Percentiles rank a stretch among this genome's conserved stretches.
Conservation (phyloP, 1,284 basidiomycete genomes). For the Bondarzewia mesenterica region DNA sequence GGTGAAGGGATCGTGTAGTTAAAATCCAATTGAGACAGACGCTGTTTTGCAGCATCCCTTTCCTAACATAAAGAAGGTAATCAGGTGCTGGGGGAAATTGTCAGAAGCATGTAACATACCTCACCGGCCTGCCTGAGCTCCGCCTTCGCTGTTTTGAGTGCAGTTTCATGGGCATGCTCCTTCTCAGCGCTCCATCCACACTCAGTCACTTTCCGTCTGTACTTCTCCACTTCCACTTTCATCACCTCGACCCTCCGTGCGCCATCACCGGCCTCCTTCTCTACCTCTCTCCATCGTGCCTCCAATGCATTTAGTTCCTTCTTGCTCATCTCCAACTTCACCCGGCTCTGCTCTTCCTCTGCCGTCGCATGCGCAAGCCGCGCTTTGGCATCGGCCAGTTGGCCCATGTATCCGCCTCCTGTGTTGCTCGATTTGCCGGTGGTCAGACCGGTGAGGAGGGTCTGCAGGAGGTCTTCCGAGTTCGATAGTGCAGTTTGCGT, state of each 20-base stretch:
- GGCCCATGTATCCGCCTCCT: slow-evolving; percentile 94
- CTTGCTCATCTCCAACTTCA: slow-evolving; percentile 74
- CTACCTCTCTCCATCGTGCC: slow-evolving; percentile 76
- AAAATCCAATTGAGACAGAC: slow-evolving; percentile 76
- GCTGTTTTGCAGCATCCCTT: slow-evolving; percentile 65
- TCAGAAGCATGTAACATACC: slow-evolving; percentile 33
- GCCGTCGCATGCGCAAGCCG: slow-evolving; percentile 72
- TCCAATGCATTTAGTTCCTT: slow-evolving; percentile 79
- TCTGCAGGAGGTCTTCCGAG: slow-evolving; percentile 92
- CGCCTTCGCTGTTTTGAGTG: slow-evolving; percentile 48
- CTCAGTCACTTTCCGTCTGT: slow-evolving; percentile 45
- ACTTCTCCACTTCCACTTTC: slow-evolving; percentile 52
- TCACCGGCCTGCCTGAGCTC: slow-evolving; percentile 57
- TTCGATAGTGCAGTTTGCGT: slow-evolving; percentile 60
- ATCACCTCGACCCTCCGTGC: slow-evolving; percentile 60
- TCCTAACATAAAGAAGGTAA: slow-evolving; percentile 34
- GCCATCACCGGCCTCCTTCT: slow-evolving; percentile 77
- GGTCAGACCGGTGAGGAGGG: slow-evolving; percentile 86
- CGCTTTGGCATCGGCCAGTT: slow-evolving; percentile 83
- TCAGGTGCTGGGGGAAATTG: background rate
- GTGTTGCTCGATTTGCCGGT: slow-evolving; percentile 45
- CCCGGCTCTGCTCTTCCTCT: slow-evolving; percentile 80
- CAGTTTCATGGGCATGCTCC: slow-evolving; percentile 58
- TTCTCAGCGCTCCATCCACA: slow-evolving; percentile 79
- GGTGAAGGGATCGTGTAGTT: slow-evolving; percentile 74